A percentile compares a stretch with the other conserved stretches of the same genome.
Conservation (phyloP, 2,329 filamentous ascomycete genomes). For the Huntiella savannae region DNA sequence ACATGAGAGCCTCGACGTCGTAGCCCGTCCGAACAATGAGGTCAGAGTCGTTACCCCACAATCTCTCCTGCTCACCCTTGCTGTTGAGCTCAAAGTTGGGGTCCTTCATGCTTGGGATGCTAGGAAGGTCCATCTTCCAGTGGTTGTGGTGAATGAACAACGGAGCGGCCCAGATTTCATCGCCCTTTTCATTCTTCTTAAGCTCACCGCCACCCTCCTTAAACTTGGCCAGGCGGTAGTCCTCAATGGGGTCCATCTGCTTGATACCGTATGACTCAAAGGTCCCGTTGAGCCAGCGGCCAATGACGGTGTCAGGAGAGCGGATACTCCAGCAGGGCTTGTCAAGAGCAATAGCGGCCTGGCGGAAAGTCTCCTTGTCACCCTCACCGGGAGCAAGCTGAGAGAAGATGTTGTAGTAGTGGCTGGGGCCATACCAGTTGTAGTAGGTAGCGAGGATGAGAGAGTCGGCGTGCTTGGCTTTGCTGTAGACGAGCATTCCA, state of each 20-base stretch:
- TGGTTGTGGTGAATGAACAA: slow-evolving; percentile 22
- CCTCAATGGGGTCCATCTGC: slow-evolving; percentile 18
- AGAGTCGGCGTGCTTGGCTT: slow-evolving; percentile 25
- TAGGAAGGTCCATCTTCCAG: slow-evolving; percentile 20
- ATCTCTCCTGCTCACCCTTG: slow-evolving; percentile 2
- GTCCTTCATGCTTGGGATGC: slow-evolving; percentile 12
- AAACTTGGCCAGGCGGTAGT: slow-evolving; percentile 15
- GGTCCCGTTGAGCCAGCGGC: slow-evolving; percentile 16
- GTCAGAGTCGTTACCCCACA: slow-evolving; percentile 6
- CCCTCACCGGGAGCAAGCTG: slow-evolving; percentile 25
- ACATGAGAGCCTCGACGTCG: slow-evolving; percentile 9
- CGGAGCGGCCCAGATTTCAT: slow-evolving; percentile 12
- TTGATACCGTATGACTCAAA: slow-evolving; percentile 16
- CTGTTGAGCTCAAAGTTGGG: slow-evolving; percentile 1
- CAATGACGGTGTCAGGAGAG: slow-evolving; percentile 17
- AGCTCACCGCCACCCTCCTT: slow-evolving; percentile 10
- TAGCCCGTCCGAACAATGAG: slow-evolving; percentile 5
- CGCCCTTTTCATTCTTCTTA: slow-evolving; percentile 11
- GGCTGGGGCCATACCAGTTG: slow-evolving; percentile 32
- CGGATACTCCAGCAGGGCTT: slow-evolving; percentile 23
- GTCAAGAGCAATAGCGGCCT: slow-evolving; percentile 24
- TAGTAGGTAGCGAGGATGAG: slow-evolving; percentile 33
- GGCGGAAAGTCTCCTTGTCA: slow-evolving; percentile 30
- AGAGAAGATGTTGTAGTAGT: slow-evolving; percentile 29
- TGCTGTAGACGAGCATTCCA: slow-evolving; percentile 29